Percentiles rank a stretch among this genome's conserved stretches.
Evolutionary conservation across 495 filamentous ascomycete genomes (phyloP).

Genomic region (Trichoderma orchidacearum): DNA sequence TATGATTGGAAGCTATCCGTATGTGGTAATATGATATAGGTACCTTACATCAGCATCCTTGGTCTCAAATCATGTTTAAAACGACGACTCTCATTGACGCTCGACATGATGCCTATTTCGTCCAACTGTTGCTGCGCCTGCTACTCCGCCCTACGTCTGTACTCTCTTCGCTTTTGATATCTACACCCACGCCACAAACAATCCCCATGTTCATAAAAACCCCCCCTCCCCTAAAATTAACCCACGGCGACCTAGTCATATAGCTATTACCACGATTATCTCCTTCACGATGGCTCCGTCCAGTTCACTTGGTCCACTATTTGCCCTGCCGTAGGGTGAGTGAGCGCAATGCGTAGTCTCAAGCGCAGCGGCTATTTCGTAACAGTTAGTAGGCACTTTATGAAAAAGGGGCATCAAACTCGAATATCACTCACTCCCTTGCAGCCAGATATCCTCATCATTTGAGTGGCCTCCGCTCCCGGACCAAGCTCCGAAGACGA

Average conservation of each 20-base stretch:
- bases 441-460: constrained; percentile 69
- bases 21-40: background rate
- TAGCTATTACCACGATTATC: background rate
- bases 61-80: background rate
- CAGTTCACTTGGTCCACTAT: constrained; percentile 93
- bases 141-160: background rate
- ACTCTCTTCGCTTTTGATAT: background rate
- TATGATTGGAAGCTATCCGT: too few relatives aligned
- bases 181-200: background rate
- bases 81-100: background rate
- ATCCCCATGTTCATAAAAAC: background rate
- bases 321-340: constrained; percentile 48
- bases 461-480: constrained; percentile 73
- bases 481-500: constrained; percentile 60
- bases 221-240: background rate
- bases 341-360: constrained; percentile 72
- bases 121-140: background rate
- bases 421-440: constrained; percentile 60
- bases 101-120: background rate
- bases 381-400: constrained; percentile 11
- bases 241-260: background rate
- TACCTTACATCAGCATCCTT: background rate
- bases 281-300: constrained; percentile 55
- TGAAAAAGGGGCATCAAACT: constrained; percentile 3
- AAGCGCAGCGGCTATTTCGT: constrained; percentile 46